Conservation (phyloP, 2,329 filamentous ascomycete species). For the Botrytis cinerea region DNA sequence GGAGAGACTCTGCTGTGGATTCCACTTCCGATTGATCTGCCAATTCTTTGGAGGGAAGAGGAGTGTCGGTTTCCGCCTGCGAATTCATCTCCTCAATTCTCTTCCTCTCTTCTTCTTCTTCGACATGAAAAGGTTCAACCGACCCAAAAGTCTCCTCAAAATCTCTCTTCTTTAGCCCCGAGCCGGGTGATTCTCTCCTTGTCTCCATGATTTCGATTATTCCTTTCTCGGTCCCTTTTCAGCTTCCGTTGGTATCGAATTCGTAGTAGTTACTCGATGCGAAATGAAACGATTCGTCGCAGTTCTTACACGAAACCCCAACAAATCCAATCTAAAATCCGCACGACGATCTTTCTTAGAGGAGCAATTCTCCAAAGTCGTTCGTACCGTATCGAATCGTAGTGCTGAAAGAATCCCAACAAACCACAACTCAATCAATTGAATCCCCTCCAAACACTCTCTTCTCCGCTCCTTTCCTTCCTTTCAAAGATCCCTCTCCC, state of each 20-base stretch:
- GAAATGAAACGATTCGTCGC: background rate
- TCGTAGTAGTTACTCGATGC: background rate
- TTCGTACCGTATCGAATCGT: background rate
- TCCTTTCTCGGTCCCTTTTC: background rate
- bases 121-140: constrained; percentile 9
- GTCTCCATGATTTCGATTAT: constrained; percentile 2
- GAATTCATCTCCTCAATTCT: background rate
- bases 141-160: constrained; percentile 18
- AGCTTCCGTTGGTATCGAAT: background rate
- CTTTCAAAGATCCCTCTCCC: background rate
- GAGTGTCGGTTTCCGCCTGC: background rate
- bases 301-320: background rate
- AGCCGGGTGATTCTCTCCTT: constrained; percentile 12
- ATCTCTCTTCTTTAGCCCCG: constrained; percentile 30
- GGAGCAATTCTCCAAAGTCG: background rate
- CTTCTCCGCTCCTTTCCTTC: background rate
- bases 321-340: background rate
- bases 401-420: background rate
- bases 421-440: background rate
- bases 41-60: constrained; percentile 9
- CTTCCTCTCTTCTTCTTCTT: background rate
- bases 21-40: background rate
- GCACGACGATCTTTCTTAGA: background rate
- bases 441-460: background rate
- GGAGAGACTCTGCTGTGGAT: background rate